These are phyloP conservation scores for Ophiocordyceps sinensis DNA, from an alignment of 2,329 filamentous ascomycete species.

Conservation along the genomic window DNA sequence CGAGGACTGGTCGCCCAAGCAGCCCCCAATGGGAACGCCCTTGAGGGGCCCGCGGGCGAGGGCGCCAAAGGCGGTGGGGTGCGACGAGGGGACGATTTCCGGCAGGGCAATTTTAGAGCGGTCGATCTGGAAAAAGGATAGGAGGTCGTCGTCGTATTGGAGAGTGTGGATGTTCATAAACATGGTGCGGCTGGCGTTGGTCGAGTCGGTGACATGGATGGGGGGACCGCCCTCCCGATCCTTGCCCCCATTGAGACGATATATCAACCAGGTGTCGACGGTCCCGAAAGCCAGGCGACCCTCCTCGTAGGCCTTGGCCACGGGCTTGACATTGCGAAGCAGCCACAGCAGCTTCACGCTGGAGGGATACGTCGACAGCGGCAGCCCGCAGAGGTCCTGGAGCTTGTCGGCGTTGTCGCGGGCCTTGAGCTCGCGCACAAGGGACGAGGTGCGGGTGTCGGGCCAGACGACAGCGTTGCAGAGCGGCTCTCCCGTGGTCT, in stretches of 20 bases:
- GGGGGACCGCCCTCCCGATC: slow-evolving; percentile 39
- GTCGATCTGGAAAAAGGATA: slow-evolving; percentile 66
- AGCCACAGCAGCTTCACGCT: slow-evolving; percentile 79
- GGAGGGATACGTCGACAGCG: slow-evolving; percentile 77
- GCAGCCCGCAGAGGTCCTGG: slow-evolving; percentile 60
- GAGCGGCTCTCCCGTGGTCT: slow-evolving; percentile 62
- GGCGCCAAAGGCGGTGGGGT: slow-evolving; percentile 55
- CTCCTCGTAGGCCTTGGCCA: slow-evolving; percentile 61
- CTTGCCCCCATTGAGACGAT: slow-evolving; percentile 63
- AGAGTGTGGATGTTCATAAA: slow-evolving; percentile 80
- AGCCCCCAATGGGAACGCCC: slow-evolving; percentile 65
- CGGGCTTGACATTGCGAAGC: slow-evolving; percentile 52
- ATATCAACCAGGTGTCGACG: slow-evolving; percentile 79
- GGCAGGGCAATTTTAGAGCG: slow-evolving; percentile 57
- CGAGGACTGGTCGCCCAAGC: slow-evolving; percentile 74
- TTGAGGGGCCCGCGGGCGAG: slow-evolving; percentile 51
- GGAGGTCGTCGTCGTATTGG: slow-evolving; percentile 62
- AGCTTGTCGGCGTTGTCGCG: slow-evolving; percentile 55
- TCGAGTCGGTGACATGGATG: slow-evolving; percentile 70
- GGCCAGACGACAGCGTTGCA: slow-evolving; percentile 85
- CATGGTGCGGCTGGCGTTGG: slow-evolving; percentile 85
- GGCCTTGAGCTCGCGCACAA: slow-evolving; percentile 64
- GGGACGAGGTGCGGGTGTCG: slow-evolving; percentile 58
- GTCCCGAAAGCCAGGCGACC: slow-evolving; percentile 72
- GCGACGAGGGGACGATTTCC: slow-evolving; percentile 71